Evolutionary conservation across 2,329 filamentous ascomycete species (phyloP), one percentile per base, ranked within the genome.

Genomic region (Corynespora cassiicola): DNA sequence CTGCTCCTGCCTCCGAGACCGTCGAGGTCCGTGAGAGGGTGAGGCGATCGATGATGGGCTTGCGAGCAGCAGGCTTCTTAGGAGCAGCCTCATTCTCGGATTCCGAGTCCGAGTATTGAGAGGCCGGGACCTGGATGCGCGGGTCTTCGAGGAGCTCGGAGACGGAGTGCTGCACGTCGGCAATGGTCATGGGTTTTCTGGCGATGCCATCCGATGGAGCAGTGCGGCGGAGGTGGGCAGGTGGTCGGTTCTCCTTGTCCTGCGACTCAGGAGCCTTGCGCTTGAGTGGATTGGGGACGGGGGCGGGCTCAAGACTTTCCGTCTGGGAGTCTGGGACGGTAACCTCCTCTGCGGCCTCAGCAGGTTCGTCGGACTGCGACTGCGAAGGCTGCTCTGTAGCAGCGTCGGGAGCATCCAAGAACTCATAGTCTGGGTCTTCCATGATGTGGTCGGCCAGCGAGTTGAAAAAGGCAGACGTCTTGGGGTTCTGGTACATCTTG

Each of bases 401-500:
- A 40, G 73, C 68, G 23, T 52, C 58, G 20, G 71, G 65, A 52
- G 81, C 75, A 28, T 85, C 80, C 7, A 90, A 70, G 56, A 95
- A 86, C 51, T 91, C 87, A 67, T 87, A 80, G 37, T 94, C 85
- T 29, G 88, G 87, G 43, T 78, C 76, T 15, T 78, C 76, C n/a
- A n/a, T n/a, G 41, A 85, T 87, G 32, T 81, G 81, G 61, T 96
- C 91, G 57, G 96, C 90, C 35, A 99, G 88, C 6, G 90, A 90
- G 50, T 84, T 85, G 54, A 99, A 78, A 73, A 99, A 99, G 0
- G 94, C 94, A 45, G 87, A 80, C 63, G 90, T 92, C 63, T 92
- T 91, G 2, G 88, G 88, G 56, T 95, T 90, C 63, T 90, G 84
- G 21, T 89, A 90, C 47, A 97, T 89, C 68, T 92, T 91, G 62